Base-by-base conservation (phyloP, 176 grass and related monocot species). In the Hsuehochloa calcarea region DNA sequence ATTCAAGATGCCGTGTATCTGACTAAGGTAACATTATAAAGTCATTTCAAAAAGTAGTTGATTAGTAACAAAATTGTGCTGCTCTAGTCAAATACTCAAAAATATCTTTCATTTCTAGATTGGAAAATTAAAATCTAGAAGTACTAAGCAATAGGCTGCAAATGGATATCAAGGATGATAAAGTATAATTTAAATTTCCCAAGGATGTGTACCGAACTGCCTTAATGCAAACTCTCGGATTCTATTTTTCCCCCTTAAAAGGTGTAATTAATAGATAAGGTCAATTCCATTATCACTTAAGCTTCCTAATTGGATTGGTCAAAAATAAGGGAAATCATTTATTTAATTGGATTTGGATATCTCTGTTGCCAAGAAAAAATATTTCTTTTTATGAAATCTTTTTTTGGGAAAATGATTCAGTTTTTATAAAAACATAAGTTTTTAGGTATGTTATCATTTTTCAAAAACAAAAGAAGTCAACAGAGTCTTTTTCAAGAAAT, bases 1-100 rank as follows among this genome's bases (percentile, higher is more conserved):
- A 87, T 95, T 61, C 93, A 95, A 89, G 90, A 95, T 45, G 91
- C 83, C 39, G 93, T 91, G 2, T 87, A 93, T 80, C 84, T 95
- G 50, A 95, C 93, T 58, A 95, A 95, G 88, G 93, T 95, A 78
- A 49, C 35, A 56, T 58, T 82, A 37, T 44, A 50, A 46, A 47
- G 16, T 27, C 50, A 70, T 70, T 40, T 70, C 13, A 44, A 25
- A 49, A 70, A 23, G 1, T 22, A 54, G 16, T 61, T 39, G 37
- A 8, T 8, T 59, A 41, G 2, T 27, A 27, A 13, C 52, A 85
- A 66, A 81, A 27, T 58, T 65, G 10, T 67, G 62, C 29, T 56
- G 40, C 19, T 72, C 39, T 78, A 35, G 14, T 59, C 31, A 72
- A 27, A 49, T 77, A 7, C 4, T 51, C 39, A 7, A 55, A 55